A percentile compares a stretch with the other conserved stretches of the same genome.
These are phyloP conservation scores for Lophiotrema nucula DNA, from an alignment of 495 filamentous ascomycete genomes.

Conservation along the genomic window DNA sequence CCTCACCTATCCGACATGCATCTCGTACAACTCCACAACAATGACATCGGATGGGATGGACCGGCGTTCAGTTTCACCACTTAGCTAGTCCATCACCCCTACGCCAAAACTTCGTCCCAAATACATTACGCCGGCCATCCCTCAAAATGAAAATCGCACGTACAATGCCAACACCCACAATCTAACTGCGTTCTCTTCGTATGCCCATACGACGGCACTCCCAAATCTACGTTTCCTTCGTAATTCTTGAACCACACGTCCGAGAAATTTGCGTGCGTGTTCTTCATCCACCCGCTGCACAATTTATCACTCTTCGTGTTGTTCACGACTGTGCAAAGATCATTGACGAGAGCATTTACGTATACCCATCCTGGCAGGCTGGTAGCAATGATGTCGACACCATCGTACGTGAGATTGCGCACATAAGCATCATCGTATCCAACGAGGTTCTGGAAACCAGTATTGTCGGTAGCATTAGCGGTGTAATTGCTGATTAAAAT, in stretches of 20 bases:
- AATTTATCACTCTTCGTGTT: background rate
- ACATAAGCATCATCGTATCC: background rate
- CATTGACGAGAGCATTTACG: background rate
- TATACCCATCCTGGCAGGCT: background rate
- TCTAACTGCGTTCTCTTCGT: background rate
- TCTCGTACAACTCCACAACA: too few relatives aligned
- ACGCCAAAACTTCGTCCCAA: too few relatives aligned
- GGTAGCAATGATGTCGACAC: background rate
- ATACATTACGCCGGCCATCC: background rate
- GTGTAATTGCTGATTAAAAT: background rate
- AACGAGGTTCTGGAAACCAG: background rate
- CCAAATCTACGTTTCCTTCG: background rate
- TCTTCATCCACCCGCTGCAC: background rate
- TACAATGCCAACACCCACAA: background rate
- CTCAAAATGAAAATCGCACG: conserved; percentile 1
- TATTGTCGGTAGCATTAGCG: background rate
- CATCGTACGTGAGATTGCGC: background rate
- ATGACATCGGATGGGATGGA: too few relatives aligned
- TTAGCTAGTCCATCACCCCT: too few relatives aligned
- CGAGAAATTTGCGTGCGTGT: background rate
- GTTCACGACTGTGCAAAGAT: background rate
- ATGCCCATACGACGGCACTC: too few relatives aligned
- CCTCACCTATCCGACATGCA: too few relatives aligned
- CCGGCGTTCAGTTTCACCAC: too few relatives aligned
- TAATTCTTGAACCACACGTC: background rate